These are phyloP conservation scores for Colletotrichum destructivum DNA, from an alignment of 2,329 filamentous ascomycete genomes.

Conservation along the genomic window DNA sequence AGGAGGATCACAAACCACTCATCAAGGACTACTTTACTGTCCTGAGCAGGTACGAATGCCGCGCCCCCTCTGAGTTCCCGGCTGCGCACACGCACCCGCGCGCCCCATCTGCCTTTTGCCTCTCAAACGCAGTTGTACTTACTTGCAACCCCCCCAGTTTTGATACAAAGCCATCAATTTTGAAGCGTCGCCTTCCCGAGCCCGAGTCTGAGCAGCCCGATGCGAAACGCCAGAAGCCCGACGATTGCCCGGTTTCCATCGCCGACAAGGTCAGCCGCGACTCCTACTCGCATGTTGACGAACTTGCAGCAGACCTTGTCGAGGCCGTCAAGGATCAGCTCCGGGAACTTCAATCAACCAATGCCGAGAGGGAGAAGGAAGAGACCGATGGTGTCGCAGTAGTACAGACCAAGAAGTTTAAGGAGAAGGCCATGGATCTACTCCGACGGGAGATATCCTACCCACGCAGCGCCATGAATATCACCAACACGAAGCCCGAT, in stretches of 20 bases:
- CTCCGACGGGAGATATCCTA: conserved; percentile 73
- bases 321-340: conserved; percentile 63
- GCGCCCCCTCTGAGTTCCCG: conserved; percentile 28
- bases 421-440: conserved; percentile 73
- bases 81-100: conserved; percentile 6
- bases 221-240: conserved; percentile 73
- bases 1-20: conserved; percentile 52
- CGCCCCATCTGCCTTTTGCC: neutral
- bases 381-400: conserved; percentile 56
- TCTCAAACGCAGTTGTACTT: conserved; percentile 45
- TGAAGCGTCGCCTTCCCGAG: conserved; percentile 67
- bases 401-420: conserved; percentile 68
- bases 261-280: conserved; percentile 67
- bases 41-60: conserved; percentile 54
- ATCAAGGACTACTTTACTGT: conserved; percentile 57
- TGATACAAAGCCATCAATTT: conserved; percentile 68
- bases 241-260: conserved; percentile 60
- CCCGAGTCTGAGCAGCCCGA: conserved; percentile 65
- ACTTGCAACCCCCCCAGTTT: conserved; percentile 59
- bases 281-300: conserved; percentile 73
- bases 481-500: conserved; percentile 54
- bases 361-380: conserved; percentile 46
- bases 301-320: conserved; percentile 73
- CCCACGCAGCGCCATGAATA: conserved; percentile 55
- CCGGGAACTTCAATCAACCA: conserved; percentile 59